Evolutionary conservation across 192 early-diverging fungal genomes (phyloP), one percentile per base, ranked within the genome.

Genomic region (Jimgerdemannia flammicorona): DNA sequence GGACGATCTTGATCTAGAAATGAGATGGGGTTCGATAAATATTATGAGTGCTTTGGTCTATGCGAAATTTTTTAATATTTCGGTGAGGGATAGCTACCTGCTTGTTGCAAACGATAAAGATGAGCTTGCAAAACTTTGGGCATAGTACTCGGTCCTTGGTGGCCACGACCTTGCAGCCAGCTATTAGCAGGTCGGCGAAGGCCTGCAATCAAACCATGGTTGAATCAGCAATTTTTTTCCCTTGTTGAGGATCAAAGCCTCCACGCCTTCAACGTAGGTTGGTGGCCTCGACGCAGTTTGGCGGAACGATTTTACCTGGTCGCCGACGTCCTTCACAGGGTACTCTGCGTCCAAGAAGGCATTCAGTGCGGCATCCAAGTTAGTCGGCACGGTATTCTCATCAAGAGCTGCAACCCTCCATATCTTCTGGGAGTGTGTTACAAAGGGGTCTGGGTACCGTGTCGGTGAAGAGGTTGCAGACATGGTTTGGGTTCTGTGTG

Each of bases 91-190:
- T 2, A 14, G 17, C 66, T 42, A 76, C 80, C 20, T 82, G 75
- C 72, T 79, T 79, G 43, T 77, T 70, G 72, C 70, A 71, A 39
- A 72, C 66, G 42, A 78, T 82, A 39, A 69, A 82, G 17, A 82
- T 73, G 29, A 82, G 73, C 29, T 73, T 43, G 63, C 74, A 82
- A 74, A 82, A 82, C 3, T 74, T 49, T 64, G 74, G 40, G 11
- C 65, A 73, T 14, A 14, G 14, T 14, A 59, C 14, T 6, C 49
- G 49, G 49, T 59, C 49, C 14, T 59, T 59, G 49, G 49, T 59
- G 49, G 6, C 14, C 8, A 59, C 49, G 49, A 14, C 14, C 49
- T 59, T 59, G 49, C 49, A 59, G 49, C 49, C 49, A 2, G 49
- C 49, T 14, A 59, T 6, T 14, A 59, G 14, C 49, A 59, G 14